Conservation (phyloP, 495 filamentous ascomycete species). For the Daldinia concentrica region DNA sequence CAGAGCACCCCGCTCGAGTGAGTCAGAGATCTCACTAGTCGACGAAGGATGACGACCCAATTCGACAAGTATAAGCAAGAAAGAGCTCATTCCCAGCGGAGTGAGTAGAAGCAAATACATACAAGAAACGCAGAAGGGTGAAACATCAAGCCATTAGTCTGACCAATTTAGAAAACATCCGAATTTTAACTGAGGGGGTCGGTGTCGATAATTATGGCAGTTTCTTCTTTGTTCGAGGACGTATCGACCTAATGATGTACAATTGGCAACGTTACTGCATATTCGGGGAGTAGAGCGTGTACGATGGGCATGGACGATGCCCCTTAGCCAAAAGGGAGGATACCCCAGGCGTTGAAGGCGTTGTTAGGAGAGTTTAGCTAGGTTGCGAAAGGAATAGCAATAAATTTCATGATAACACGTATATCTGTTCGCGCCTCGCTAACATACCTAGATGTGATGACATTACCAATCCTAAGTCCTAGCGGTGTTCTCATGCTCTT, state of each 20-base stretch:
- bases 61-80: background rate
- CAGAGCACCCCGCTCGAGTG: background rate
- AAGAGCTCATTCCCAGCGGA: background rate
- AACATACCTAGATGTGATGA: background rate
- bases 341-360: constrained; percentile 40
- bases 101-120: background rate
- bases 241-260: constrained; percentile 2
- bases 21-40: background rate
- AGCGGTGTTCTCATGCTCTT: background rate
- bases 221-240: background rate
- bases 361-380: constrained; percentile 8
- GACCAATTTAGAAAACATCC: background rate
- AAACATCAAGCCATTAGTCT: background rate
- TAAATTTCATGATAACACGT: background rate
- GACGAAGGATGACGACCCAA: background rate
- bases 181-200: background rate
- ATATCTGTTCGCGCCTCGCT: background rate
- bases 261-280: constrained; percentile 3
- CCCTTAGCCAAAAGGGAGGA: constrained; percentile 31
- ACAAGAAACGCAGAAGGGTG: background rate
- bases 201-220: background rate
- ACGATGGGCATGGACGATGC: constrained; percentile 27
- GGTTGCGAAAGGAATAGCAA: background rate
- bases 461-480: background rate
- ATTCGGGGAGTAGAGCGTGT: constrained; percentile 5